Base-by-base conservation (phyloP, 768 basidiomycete genomes). In the Phylloporus rhodoxanthus region DNA sequence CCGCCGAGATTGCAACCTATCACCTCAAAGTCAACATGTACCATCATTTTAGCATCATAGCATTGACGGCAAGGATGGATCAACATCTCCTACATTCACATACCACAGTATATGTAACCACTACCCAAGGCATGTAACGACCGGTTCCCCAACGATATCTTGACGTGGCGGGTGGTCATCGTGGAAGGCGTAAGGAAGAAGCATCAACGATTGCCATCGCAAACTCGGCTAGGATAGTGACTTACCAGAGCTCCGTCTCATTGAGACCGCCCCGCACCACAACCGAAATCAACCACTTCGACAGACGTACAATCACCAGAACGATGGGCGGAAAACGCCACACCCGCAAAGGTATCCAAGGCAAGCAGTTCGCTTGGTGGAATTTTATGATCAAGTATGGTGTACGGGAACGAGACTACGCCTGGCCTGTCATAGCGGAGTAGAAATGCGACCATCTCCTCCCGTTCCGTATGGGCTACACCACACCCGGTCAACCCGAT, bases 321-420 rank as follows among this genome's bases (percentile, higher is more conserved):
- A 33, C 43, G 51, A 43, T n/a, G 23, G 19, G 21, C 25, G 20
- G 49, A 53, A 30, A 53, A 49, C 1, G 13, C 43, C 0, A 21
- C 34, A 10, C 51, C 54, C 36, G n/a, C 17, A 32, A 53, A 49
- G 26, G 44, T 33, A 19, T 48, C 39, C 25, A 30, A 21, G 11
- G 43, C 21, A 13, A 55, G 4, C 2, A 55, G 28, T 9, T 43
- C 29, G 9, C 14, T 9, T 10, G 32, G 8, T 2, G 34, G 23
- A 8, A 28, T 39, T 1, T 13, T 1, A 19, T 11, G 19, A 21
- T 28, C 21, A 13, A 48, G n/a, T 1, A 9, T n/a, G 9, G 32
- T 17, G 21, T 30, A 42, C 17, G 4, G 23, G 23, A 53, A 39
- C 21, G 30, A 38, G 30, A 48, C 20, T 2, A 34, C 36, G 4